Percentiles rank a stretch among this genome's conserved stretches.
Evolutionary conservation across 2,329 filamentous ascomycete species (phyloP).

Genomic region (Pseudogymnoascus sp.): DNA sequence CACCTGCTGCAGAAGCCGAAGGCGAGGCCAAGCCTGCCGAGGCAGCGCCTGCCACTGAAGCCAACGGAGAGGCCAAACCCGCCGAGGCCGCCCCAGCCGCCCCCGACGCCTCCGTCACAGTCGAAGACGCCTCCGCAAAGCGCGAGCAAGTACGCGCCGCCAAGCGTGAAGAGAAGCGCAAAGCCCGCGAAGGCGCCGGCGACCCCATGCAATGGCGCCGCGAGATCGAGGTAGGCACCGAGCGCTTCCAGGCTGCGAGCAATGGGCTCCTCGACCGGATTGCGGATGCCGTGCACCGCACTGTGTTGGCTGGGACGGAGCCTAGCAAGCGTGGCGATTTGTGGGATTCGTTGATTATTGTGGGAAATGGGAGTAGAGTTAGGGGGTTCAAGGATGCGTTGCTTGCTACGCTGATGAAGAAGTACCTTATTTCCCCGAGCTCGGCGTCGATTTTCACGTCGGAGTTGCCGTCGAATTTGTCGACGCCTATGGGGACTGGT

Average conservation of each 20-base stretch:
- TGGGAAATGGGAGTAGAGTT: constrained; percentile 72
- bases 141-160: constrained; percentile 23
- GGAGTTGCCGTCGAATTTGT: constrained; percentile 88
- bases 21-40: constrained; percentile 14
- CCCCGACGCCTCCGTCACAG: constrained; percentile 12
- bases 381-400: constrained; percentile 85
- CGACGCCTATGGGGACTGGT: constrained; percentile 83
- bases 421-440: constrained; percentile 84
- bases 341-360: constrained; percentile 88
- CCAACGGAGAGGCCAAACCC: not conserved
- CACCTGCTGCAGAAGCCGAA: constrained; percentile 8
- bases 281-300: constrained; percentile 73
- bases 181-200: constrained; percentile 23
- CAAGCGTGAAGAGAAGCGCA: constrained; percentile 26
- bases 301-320: constrained; percentile 76
- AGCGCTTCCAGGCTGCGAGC: constrained; percentile 64
- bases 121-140: constrained; percentile 20
- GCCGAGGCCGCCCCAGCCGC: constrained; percentile 11
- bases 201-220: constrained; percentile 50
- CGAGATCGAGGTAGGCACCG: constrained; percentile 69
- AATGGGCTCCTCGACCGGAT: constrained; percentile 75
- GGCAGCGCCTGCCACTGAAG: constrained; percentile 9
- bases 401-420: constrained; percentile 67
- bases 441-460: constrained; percentile 96
- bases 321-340: constrained; percentile 76